Percentiles rank a stretch among this genome's conserved stretches.
Conservation (phyloP, 805 yeast species). For the Teunomyces panamensis region DNA sequence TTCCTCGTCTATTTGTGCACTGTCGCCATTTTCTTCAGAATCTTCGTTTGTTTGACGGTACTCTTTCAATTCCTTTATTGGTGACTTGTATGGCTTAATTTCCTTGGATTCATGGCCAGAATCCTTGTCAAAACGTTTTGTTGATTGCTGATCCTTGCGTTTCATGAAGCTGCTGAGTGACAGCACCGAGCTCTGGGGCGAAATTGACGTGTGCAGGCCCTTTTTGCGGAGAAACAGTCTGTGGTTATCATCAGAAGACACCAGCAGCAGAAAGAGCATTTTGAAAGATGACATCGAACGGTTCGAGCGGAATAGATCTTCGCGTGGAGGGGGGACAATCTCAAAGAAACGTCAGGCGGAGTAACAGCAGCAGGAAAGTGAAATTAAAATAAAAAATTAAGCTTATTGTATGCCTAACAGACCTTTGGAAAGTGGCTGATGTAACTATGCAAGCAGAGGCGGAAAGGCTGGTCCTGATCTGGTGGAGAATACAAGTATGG, state of each 20-base stretch:
- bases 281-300: constrained; percentile 8
- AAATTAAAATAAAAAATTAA: no score
- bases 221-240: constrained; percentile 22
- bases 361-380: no score
- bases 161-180: background rate
- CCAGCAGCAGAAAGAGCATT: constrained; percentile 9
- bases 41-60: no score
- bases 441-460: no score
- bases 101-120: no score
- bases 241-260: constrained; percentile 4
- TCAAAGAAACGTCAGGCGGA: no score
- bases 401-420: no score
- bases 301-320: background rate
- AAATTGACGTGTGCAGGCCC: constrained; percentile 20
- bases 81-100: no score
- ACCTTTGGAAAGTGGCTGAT: no score
- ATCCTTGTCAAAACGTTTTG: background rate
- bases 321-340: background rate
- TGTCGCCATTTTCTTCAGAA: background rate
- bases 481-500: no score
- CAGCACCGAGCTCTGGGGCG: constrained; percentile 17
- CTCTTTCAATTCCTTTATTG: no score
- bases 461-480: no score
- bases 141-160: background rate
- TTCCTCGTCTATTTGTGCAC: background rate